Conservation (phyloP, 2,329 filamentous ascomycete genomes). For the Didymella glomerata region DNA sequence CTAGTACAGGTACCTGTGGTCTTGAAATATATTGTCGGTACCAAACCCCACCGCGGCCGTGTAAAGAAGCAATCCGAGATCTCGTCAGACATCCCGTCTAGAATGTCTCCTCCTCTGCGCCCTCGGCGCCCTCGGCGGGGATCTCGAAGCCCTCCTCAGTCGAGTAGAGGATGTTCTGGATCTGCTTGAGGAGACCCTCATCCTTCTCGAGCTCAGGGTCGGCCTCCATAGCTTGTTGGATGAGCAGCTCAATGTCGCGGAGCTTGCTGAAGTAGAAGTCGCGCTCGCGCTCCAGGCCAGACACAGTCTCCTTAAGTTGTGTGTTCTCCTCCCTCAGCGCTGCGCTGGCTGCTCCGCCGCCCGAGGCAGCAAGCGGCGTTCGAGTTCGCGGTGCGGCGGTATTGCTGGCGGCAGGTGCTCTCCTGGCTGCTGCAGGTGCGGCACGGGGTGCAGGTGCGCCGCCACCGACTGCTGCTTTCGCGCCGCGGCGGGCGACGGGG, state of each 20-base stretch:
- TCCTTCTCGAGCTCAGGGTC: constrained; percentile 94
- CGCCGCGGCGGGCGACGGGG: constrained; percentile 79
- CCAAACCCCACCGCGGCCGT: neutral
- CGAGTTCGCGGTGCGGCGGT: constrained; percentile 53
- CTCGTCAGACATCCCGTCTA: constrained; percentile 20
- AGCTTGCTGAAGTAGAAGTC: constrained; percentile 99
- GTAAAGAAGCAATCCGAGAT: neutral
- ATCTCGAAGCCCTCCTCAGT: constrained; percentile 90
- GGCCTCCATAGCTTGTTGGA: constrained; percentile 91
- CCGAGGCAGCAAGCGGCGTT: constrained; percentile 52
- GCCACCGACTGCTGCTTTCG: constrained; percentile 64
- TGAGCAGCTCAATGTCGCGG: constrained; percentile 91
- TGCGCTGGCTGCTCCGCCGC: constrained; percentile 69
- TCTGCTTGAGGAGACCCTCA: constrained; percentile 91
- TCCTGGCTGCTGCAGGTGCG: constrained; percentile 60
- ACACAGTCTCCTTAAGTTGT: constrained; percentile 93
- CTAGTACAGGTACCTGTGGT: neutral
- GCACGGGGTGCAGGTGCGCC: constrained; percentile 59
- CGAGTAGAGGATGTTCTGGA: constrained; percentile 95
- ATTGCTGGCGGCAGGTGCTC: constrained; percentile 53
- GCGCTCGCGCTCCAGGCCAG: constrained; percentile 90
- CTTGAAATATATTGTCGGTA: neutral
- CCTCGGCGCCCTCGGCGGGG: constrained; percentile 74
- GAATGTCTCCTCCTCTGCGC: constrained; percentile 74
- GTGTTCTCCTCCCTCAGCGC: constrained; percentile 85